Evolutionary conservation across 768 basidiomycete species (phyloP).

Genomic region (Goffeauzyma gilvescens): DNA sequence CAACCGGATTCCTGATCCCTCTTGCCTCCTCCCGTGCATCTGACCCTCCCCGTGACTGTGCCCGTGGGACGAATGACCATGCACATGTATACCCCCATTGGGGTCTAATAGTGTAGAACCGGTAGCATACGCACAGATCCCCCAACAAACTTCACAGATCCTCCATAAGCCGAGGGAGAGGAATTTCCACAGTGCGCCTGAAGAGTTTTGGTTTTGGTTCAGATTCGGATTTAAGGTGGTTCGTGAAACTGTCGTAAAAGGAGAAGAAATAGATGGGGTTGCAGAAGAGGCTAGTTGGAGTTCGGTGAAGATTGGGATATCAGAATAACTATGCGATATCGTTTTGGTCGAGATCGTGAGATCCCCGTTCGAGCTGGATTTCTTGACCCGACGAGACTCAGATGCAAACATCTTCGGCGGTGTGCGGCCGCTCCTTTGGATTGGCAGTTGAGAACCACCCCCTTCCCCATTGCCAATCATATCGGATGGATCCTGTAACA

Average conservation of each 20-base stretch:
- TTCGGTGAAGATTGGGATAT: conserved; percentile 20
- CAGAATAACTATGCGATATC: conserved; percentile 21
- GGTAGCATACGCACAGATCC: conserved; percentile 26
- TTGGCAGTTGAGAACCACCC: conserved; percentile 1
- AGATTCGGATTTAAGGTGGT: neutral
- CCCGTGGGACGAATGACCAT: no score
- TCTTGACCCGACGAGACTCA: neutral
- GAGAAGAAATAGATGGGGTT: neutral
- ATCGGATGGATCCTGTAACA: neutral
- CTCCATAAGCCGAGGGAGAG: conserved; percentile 17
- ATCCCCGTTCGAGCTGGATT: neutral
- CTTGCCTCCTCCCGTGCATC: no score
- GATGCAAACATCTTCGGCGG: neutral
- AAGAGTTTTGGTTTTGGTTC: no score
- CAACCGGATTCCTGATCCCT: no score
- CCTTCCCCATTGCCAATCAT: neutral
- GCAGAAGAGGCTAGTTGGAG: conserved; percentile 11
- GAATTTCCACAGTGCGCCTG: conserved; percentile 7
- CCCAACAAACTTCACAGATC: conserved; percentile 24
- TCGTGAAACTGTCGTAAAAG: neutral
- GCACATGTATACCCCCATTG: no score
- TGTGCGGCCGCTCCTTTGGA: neutral
- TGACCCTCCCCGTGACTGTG: no score
- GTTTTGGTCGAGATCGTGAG: conserved; percentile 3
- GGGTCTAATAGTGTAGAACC: no score